These are phyloP conservation scores for Hymenoscyphus albidus DNA, from an alignment of 2,329 filamentous ascomycete genomes.

Conservation along the genomic window DNA sequence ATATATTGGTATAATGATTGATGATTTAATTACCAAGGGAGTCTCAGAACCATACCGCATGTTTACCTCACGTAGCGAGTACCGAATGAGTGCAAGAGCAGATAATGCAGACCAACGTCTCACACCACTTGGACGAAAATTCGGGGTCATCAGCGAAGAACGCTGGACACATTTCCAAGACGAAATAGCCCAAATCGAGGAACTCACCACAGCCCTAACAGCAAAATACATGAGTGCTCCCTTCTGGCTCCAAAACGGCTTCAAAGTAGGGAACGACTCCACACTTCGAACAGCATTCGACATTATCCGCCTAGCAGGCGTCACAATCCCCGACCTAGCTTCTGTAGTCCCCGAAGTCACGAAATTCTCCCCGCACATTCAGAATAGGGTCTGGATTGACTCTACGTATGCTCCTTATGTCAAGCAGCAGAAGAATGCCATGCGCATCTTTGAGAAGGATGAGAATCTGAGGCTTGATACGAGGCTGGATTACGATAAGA, in stretches of 20 bases:
- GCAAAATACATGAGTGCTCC: conserved; percentile 54
- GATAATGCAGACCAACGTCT: conserved; percentile 92
- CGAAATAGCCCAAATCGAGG: conserved; percentile 62
- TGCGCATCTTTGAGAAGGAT: conserved; percentile 67
- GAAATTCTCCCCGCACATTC: conserved; percentile 55
- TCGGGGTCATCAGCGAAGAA: conserved; percentile 72
- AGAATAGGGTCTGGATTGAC: conserved; percentile 72
- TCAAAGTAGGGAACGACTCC: conserved; percentile 64
- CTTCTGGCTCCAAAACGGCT: conserved; percentile 67
- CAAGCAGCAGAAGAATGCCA: conserved; percentile 63
- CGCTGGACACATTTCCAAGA: conserved; percentile 71
- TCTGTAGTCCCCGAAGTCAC: conserved; percentile 53
- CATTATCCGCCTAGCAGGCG: conserved; percentile 65
- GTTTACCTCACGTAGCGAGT: conserved; percentile 96
- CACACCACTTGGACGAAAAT: conserved; percentile 70
- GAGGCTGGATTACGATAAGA: conserved; percentile 69
- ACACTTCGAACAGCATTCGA: conserved; percentile 71
- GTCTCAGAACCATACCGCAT: conserved; percentile 97
- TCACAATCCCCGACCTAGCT: conserved; percentile 55
- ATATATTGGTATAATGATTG: conserved; percentile 98
- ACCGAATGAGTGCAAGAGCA: conserved; percentile 84
- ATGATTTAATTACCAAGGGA: conserved; percentile 94
- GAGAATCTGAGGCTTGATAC: conserved; percentile 69
- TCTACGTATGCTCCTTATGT: conserved; percentile 86
- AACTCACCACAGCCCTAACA: conserved; percentile 59